Conservation (phyloP, 257 asterid genomes). For the Solanum chiquidenum region DNA sequence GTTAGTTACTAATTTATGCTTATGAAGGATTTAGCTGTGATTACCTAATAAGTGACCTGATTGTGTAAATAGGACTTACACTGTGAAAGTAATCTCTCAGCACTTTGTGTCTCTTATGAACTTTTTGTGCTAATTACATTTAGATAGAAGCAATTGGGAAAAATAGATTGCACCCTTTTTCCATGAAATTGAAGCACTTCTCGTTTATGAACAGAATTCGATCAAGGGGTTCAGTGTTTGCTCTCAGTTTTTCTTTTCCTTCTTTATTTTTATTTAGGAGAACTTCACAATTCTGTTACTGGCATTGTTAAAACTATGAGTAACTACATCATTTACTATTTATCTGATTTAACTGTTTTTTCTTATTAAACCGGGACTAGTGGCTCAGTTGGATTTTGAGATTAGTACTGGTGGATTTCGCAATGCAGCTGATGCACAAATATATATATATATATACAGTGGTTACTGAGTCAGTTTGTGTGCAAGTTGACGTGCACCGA, state of each 20-base stretch:
- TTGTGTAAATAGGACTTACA: background rate
- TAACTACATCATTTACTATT: background rate
- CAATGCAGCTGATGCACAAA: background rate
- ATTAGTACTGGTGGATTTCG: background rate
- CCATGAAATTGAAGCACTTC: background rate
- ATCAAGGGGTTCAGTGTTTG: background rate
- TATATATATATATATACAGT: background rate
- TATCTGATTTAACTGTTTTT: background rate
- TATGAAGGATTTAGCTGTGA: background rate
- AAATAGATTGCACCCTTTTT: background rate
- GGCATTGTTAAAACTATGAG: background rate
- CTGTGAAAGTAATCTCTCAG: background rate
- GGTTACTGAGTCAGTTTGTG: background rate
- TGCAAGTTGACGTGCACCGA: background rate
- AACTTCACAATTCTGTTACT: background rate
- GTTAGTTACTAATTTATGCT: background rate
- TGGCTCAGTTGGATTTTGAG: background rate
- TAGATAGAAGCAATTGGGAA: background rate
- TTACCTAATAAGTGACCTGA: background rate
- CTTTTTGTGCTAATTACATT: background rate
- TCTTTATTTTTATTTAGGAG: background rate
- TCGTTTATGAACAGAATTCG: background rate
- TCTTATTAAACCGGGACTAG: background rate
- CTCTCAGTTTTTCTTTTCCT: background rate
- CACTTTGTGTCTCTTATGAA: background rate